These are phyloP conservation scores for Candida gigantensis DNA, from an alignment of 1,139 yeast genomes.

Conservation along the genomic window DNA sequence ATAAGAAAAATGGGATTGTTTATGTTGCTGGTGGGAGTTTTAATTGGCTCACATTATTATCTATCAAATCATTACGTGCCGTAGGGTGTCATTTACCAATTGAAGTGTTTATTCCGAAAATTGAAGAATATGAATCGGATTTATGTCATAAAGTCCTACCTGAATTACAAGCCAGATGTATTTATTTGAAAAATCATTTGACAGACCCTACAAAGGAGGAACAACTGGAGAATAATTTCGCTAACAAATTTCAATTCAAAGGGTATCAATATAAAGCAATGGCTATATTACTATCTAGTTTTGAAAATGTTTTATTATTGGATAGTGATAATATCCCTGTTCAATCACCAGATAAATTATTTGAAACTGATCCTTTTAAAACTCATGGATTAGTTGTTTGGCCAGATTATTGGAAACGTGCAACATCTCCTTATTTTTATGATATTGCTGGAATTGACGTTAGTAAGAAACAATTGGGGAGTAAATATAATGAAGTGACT, in stretches of 20 bases:
- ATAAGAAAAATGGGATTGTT: constrained; percentile 75
- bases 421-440: constrained; percentile 45
- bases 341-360: constrained; percentile 50
- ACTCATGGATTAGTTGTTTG: constrained; percentile 42
- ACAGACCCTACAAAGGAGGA: constrained; percentile 3
- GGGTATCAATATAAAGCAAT: constrained; percentile 82
- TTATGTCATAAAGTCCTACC: constrained; percentile 69
- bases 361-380: constrained; percentile 30
- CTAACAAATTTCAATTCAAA: constrained; percentile 48
- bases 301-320: constrained; percentile 71
- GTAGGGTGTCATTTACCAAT: constrained; percentile 69
- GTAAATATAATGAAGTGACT: constrained; percentile 32
- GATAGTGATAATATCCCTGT: constrained; percentile 80
- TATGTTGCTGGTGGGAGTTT: constrained; percentile 66
- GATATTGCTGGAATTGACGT: constrained; percentile 36
- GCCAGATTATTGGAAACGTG: constrained; percentile 52
- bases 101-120: constrained; percentile 72
- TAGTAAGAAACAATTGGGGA: constrained; percentile 27
- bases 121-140: constrained; percentile 68
- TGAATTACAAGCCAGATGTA: constrained; percentile 67
- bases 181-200: constrained; percentile 57
- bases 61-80: constrained; percentile 64
- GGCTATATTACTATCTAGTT: constrained; percentile 72
- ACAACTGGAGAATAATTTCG: constrained; percentile 17
- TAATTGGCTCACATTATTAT: constrained; percentile 68